Evolutionary conservation across 768 basidiomycete species (phyloP).

Genomic region (Gautieria morchelliformis): DNA sequence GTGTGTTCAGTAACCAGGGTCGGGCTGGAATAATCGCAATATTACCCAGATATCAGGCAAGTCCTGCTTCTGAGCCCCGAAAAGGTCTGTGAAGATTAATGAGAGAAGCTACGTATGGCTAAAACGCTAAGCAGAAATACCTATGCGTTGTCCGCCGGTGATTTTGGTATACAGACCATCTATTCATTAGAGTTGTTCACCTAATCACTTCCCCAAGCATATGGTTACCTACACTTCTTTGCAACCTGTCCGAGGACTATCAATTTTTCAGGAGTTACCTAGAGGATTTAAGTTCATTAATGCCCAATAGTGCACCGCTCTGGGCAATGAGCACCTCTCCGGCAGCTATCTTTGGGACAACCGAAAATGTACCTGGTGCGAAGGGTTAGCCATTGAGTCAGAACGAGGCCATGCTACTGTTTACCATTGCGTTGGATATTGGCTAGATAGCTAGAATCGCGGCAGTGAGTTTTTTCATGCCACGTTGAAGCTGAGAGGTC

Average conservation of each 20-base stretch:
- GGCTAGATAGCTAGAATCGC: constrained; percentile 40
- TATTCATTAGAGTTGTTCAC: constrained; percentile 10
- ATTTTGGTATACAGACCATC: constrained; percentile 56
- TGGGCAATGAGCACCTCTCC: constrained; percentile 38
- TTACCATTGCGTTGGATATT: constrained; percentile 62
- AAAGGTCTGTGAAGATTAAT: constrained; percentile 46
- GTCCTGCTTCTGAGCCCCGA: constrained; percentile 62
- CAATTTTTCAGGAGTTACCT: constrained; percentile 54
- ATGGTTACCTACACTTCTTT: constrained; percentile 39
- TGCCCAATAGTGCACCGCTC: background rate
- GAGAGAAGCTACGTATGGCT: constrained; percentile 5
- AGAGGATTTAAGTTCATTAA: background rate
- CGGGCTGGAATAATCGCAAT: background rate
- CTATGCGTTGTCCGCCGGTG: constrained; percentile 25
- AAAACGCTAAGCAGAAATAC: background rate
- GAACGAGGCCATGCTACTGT: background rate
- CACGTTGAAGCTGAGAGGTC: background rate
- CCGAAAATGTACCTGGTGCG: constrained; percentile 46
- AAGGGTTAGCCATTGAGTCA: background rate
- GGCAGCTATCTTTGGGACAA: constrained; percentile 61
- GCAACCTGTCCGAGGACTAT: constrained; percentile 56
- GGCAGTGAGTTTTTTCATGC: background rate
- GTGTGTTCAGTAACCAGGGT: background rate
- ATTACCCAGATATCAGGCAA: constrained; percentile 53
- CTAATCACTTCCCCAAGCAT: background rate